Evolutionary conservation across 1,139 yeast species (phyloP), one percentile per base, ranked within the genome.

Genomic region (Suhomyces kunorum): DNA sequence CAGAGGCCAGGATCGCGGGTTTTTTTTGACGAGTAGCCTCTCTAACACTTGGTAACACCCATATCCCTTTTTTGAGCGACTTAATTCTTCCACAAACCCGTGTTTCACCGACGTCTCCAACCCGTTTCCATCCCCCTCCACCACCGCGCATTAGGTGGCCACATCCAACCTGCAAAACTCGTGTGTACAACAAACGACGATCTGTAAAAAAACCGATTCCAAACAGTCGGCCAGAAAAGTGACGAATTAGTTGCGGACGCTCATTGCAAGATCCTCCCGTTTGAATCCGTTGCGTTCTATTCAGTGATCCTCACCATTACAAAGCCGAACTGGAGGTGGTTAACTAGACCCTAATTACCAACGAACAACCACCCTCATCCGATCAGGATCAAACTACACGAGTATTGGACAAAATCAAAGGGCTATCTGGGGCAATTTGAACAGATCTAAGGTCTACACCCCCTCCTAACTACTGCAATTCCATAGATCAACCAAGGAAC

Each of bases 161-260:
- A 32, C 30, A 28, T 38, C 35, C 29, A 40, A 40, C 43, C 43
- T 40, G 43, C 32, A 40, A 40, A 18, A 26, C 35, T 32, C 43
- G 34, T 20, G 43, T 40, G 22, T 32, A 34, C 42, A 24, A 32
- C 40, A 36, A 36, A 40, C 40, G 43, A 40, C 43, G 43, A 40
- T 40, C 43, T 40, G 39, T 39, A 40, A 40, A 40, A 38, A 40
- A 40, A 15, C 30, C 39, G 37, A 40, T 36, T 32, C 43, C 43
- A 40, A 32, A 36, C 43, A 36, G 24, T 20, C 34, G 35, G 32
- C 33, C 40, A 40, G 37, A 32, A 36, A 24, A 34, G 42, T 34
- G 38, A 39, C 38, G 38, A 36, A 33, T 28, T 32, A 28, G 24
- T 38, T 32, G 23, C 36, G 34, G 37, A 32, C 40, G 35, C 36